phyloP scores from a whole-genome alignment of 495 filamentous ascomycete species.

The Trichoderma parareesei region DNA sequence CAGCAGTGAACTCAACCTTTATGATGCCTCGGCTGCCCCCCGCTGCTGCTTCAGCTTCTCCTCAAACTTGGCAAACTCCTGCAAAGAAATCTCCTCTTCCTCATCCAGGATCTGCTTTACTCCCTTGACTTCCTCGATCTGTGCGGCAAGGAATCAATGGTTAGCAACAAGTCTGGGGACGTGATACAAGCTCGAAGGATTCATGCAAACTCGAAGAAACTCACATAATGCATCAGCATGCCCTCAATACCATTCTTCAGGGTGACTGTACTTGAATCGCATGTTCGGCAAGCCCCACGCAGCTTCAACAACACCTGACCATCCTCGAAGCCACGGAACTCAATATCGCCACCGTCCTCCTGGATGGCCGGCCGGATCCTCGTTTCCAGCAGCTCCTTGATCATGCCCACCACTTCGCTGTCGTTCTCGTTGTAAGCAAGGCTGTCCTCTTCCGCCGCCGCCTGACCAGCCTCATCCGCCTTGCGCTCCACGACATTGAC shows the following conservation, averaged over 20 bases:
- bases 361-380: conserved; percentile 90
- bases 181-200: neutral
- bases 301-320: conserved; percentile 82
- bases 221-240: conserved; percentile 75
- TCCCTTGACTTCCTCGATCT: conserved; percentile 94
- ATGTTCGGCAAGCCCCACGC: conserved; percentile 86
- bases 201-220: conserved; percentile 15
- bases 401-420: conserved; percentile 91
- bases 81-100: conserved; percentile 83
- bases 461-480: conserved; percentile 27
- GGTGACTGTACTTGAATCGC: conserved; percentile 92
- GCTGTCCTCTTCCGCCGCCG: conserved; percentile 50
- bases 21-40: conserved; percentile 41
- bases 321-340: conserved; percentile 80
- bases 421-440: conserved; percentile 77
- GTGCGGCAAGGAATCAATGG: neutral
- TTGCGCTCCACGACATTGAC: conserved; percentile 64
- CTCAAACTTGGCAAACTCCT: conserved; percentile 93
- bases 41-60: conserved; percentile 73
- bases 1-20: neutral
- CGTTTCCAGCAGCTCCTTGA: conserved; percentile 97
- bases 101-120: conserved; percentile 86
- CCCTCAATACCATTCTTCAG: conserved; percentile 95
- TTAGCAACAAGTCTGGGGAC: neutral
- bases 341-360: conserved; percentile 96